phyloP scores from a whole-genome alignment of 2,329 filamentous ascomycete genomes.

The Stromatinia cepivora region DNA sequence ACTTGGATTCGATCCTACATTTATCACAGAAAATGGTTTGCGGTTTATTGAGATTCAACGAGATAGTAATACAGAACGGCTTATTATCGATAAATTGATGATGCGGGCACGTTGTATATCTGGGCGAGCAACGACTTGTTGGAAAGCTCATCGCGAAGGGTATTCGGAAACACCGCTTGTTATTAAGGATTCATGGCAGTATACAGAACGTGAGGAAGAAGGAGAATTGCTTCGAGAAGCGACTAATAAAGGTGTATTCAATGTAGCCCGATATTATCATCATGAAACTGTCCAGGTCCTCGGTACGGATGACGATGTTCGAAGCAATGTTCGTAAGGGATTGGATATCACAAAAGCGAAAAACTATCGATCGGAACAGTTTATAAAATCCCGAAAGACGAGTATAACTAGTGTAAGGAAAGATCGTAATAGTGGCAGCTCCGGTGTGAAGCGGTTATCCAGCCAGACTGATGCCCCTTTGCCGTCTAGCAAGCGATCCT shows the following conservation, averaged over 20 bases:
- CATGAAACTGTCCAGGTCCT: constrained; percentile 46
- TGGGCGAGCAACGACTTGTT: constrained; percentile 48
- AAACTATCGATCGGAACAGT: constrained; percentile 29
- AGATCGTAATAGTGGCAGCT: no score
- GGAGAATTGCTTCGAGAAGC: constrained; percentile 45
- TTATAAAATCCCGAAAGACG: constrained; percentile 21
- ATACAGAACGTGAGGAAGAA: constrained; percentile 46
- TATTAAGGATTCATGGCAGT: constrained; percentile 51
- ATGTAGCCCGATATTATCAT: constrained; percentile 48
- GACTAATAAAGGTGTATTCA: constrained; percentile 42
- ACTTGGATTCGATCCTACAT: no score
- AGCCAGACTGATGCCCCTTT: constrained; percentile 12
- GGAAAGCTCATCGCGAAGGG: constrained; percentile 46
- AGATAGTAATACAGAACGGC: no score
- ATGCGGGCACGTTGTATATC: no score
- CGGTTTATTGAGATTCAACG: no score
- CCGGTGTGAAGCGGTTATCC: no score
- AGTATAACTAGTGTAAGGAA: constrained; percentile 30
- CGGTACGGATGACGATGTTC: constrained; percentile 41
- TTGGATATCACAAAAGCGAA: constrained; percentile 30
- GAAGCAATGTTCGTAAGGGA: constrained; percentile 39
- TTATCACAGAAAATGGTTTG: no score
- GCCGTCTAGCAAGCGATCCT: constrained; percentile 40
- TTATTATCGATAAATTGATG: no score
- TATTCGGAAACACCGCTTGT: constrained; percentile 42